Percentiles rank a stretch among this genome's conserved stretches.
These are phyloP conservation scores for Umbelopsis sp. DNA, from an alignment of 192 early-diverging fungal species.

Conservation along the genomic window DNA sequence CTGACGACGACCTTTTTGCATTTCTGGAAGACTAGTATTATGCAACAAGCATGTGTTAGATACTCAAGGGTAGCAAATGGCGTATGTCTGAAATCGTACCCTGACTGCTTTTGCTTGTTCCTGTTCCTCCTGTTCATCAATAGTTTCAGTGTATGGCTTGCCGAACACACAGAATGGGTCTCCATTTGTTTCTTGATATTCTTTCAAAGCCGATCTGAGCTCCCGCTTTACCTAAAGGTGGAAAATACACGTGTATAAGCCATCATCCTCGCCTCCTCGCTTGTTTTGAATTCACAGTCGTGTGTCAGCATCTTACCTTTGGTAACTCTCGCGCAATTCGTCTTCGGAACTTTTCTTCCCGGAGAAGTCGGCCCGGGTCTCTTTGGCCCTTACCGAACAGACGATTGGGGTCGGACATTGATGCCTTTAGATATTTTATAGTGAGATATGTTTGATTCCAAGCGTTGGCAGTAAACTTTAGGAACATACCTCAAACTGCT, in stretches of 20 bases:
- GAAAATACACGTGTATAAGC: too few species aligned
- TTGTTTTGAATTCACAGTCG: too few species aligned
- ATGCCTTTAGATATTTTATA: conserved; percentile 16
- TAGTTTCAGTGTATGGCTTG: conserved; percentile 33
- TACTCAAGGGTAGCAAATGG: too few species aligned
- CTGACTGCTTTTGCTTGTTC: not conserved
- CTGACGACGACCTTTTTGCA: not conserved
- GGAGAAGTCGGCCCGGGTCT: conserved; percentile 50
- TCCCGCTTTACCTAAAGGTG: conserved; percentile 1
- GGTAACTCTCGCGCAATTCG: conserved; percentile 46
- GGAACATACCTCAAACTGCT: conserved; percentile 34
- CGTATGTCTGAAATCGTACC: not conserved
- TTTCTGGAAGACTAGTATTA: not conserved
- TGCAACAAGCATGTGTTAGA: not conserved
- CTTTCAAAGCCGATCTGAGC: conserved; percentile 25
- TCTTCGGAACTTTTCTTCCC: conserved; percentile 55
- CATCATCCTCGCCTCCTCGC: too few species aligned
- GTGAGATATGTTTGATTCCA: not conserved
- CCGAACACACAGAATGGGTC: conserved; percentile 47
- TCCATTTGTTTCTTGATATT: conserved; percentile 41
- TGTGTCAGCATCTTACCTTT: conserved; percentile 14
- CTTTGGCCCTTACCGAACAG: conserved; percentile 43
- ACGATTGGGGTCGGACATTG: conserved; percentile 42
- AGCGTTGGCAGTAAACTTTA: not conserved
- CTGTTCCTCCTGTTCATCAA: conserved; percentile 18